Evolutionary conservation across 139 green algal genomes (phyloP).

Genomic region (Klebsormidium nitens): DNA sequence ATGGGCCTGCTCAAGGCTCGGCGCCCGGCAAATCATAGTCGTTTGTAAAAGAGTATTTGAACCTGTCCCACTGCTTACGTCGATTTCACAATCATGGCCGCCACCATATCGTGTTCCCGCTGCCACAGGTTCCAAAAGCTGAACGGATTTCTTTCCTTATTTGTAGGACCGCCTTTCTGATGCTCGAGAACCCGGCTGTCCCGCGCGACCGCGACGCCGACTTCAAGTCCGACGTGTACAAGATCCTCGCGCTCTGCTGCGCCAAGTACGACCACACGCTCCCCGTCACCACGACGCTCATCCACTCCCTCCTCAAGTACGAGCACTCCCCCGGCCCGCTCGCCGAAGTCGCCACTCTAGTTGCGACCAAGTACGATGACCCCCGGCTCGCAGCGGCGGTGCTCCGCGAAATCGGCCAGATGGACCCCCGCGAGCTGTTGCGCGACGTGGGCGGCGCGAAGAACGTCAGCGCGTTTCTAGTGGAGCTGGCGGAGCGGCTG

Average conservation of each 20-base stretch:
- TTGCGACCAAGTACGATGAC: conserved; percentile 47
- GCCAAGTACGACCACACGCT: conserved; percentile 62
- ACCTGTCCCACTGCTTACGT: neutral
- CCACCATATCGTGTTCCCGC: neutral
- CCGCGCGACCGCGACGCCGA: conserved; percentile 7
- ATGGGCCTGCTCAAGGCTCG: neutral
- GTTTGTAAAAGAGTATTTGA: neutral
- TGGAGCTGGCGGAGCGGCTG: conserved; percentile 42
- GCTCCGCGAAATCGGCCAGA: conserved; percentile 57
- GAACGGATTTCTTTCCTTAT: too few relatives aligned
- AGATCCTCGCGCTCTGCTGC: conserved; percentile 41
- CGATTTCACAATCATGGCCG: neutral
- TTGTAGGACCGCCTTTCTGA: conserved; percentile 2
- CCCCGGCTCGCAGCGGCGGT: conserved; percentile 56
- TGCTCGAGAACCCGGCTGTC: conserved; percentile 42
- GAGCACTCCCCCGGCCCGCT: conserved; percentile 62
- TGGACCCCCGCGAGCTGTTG: conserved; percentile 48
- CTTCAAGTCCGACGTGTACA: neutral
- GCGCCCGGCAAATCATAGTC: neutral
- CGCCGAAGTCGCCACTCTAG: conserved; percentile 50
- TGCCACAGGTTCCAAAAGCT: too few relatives aligned
- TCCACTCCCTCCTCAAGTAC: conserved; percentile 60
- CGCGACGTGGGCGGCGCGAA: conserved; percentile 22
- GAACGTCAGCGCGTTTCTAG: conserved; percentile 42
- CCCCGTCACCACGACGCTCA: conserved; percentile 43